A percentile compares a stretch with the other conserved stretches of the same genome.
Conservation (phyloP, 2,329 filamentous ascomycete species). For the Colletotrichum lini region DNA sequence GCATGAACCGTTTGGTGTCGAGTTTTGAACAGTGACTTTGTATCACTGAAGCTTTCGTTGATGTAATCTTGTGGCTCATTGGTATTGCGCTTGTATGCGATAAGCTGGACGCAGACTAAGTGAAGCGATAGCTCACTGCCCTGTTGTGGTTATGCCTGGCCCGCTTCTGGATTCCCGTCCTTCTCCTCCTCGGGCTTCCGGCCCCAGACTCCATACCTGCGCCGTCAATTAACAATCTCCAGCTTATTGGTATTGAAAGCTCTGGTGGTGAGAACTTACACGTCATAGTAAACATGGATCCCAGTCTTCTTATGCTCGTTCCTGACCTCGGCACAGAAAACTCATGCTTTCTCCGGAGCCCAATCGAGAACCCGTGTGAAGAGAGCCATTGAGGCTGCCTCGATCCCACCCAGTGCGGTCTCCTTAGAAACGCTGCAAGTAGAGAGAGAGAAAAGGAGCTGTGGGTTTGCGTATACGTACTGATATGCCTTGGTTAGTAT, state of each 20-base stretch:
- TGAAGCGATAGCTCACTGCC: no score
- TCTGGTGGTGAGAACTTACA: slow-evolving; percentile 48
- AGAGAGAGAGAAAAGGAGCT: not conserved
- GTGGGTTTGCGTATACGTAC: slow-evolving; percentile 49
- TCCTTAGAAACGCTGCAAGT: slow-evolving; percentile 46
- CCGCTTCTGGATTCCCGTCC: no score
- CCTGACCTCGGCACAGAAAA: slow-evolving; percentile 53
- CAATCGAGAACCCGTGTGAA: slow-evolving; percentile 53
- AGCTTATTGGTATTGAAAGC: no score
- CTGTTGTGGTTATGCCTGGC: no score
- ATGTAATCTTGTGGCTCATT: no score
- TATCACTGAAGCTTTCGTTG: no score
- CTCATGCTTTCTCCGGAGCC: slow-evolving; percentile 50
- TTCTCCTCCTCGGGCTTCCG: no score
- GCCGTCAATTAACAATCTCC: not conserved
- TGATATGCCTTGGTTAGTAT: slow-evolving; percentile 63
- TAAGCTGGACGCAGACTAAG: no score
- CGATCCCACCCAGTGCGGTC: slow-evolving; percentile 45
- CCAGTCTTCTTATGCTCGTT: slow-evolving; percentile 50
- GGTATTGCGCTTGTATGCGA: no score
- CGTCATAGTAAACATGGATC: slow-evolving; percentile 56
- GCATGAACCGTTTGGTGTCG: no score
- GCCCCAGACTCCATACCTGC: slow-evolving; percentile 8
- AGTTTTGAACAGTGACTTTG: no score
- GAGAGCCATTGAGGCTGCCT: slow-evolving; percentile 51